Conservation (phyloP, 1,284 basidiomycete species). For the Pterulicium gracile region DNA sequence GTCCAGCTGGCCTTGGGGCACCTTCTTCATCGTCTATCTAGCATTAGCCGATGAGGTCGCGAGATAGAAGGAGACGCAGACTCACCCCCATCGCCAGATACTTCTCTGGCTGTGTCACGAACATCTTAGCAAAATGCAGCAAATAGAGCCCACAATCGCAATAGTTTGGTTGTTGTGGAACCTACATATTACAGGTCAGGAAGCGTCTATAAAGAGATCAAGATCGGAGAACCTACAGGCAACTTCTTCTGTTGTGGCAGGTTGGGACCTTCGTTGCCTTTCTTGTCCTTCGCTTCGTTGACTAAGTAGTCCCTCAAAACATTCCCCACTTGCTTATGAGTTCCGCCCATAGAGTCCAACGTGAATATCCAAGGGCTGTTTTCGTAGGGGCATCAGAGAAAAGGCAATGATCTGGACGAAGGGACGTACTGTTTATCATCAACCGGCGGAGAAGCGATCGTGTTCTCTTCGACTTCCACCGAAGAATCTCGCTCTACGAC, state of each 20-base stretch:
- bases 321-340: constrained; percentile 55
- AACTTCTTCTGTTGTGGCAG: constrained; percentile 33
- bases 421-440: background rate
- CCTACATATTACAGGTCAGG: constrained; percentile 32
- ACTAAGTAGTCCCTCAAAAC: constrained; percentile 62
- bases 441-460: too few relatives aligned
- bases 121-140: constrained; percentile 68
- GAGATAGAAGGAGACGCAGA: background rate
- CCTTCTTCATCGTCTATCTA: too few relatives aligned
- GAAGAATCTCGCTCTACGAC: background rate
- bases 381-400: background rate
- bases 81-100: background rate
- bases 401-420: too few relatives aligned
- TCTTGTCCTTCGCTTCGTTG: constrained; percentile 77
- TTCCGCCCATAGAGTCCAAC: constrained; percentile 76
- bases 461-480: background rate
- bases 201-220: constrained; percentile 6
- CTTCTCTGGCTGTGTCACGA: constrained; percentile 46
- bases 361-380: constrained; percentile 71
- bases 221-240: constrained; percentile 23
- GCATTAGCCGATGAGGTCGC: too few relatives aligned
- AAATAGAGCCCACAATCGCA: constrained; percentile 83
- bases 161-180: constrained; percentile 73
- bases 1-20: background rate
- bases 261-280: constrained; percentile 31